phyloP scores from a whole-genome alignment of 164 flowering plant genomes.

The Vitis rupestris region DNA sequence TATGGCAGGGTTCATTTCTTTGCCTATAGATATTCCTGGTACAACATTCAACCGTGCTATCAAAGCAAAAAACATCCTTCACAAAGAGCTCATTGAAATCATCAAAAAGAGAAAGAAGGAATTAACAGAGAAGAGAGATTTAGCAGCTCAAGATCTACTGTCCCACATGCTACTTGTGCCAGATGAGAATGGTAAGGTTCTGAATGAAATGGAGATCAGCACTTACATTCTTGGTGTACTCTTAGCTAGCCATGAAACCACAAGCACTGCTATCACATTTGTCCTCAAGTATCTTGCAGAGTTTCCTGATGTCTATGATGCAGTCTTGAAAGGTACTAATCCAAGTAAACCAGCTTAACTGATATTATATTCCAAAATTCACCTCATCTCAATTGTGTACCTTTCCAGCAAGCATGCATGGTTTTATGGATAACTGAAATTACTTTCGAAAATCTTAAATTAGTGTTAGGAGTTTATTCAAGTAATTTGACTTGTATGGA shows the following conservation, averaged over 20 bases:
- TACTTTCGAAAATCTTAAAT: too few relatives aligned
- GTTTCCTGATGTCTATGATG: slow-evolving; percentile 1
- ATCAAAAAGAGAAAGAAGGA: background rate
- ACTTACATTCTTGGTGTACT: background rate
- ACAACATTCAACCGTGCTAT: too few relatives aligned
- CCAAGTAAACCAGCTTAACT: too few relatives aligned
- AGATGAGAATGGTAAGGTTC: background rate
- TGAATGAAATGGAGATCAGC: slow-evolving; percentile 5
- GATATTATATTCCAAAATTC: too few relatives aligned
- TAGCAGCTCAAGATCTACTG: background rate
- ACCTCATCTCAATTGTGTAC: too few relatives aligned
- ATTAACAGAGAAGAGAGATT: background rate
- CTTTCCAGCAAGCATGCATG: too few relatives aligned
- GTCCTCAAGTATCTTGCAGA: slow-evolving; percentile 8
- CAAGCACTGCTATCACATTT: slow-evolving; percentile 6
- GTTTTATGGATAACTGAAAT: too few relatives aligned
- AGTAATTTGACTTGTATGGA: too few relatives aligned
- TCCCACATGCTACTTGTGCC: background rate
- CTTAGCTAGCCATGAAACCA: slow-evolving; percentile 5
- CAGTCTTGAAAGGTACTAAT: slow-evolving; percentile 1
- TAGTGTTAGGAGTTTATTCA: too few relatives aligned
- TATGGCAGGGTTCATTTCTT: background rate
- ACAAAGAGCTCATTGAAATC: too few relatives aligned
- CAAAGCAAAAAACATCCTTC: too few relatives aligned
- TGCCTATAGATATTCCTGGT: background rate